These are phyloP conservation scores for Pythium aquatile DNA, from an alignment of 352 stramenopile genomes.

Conservation along the genomic window DNA sequence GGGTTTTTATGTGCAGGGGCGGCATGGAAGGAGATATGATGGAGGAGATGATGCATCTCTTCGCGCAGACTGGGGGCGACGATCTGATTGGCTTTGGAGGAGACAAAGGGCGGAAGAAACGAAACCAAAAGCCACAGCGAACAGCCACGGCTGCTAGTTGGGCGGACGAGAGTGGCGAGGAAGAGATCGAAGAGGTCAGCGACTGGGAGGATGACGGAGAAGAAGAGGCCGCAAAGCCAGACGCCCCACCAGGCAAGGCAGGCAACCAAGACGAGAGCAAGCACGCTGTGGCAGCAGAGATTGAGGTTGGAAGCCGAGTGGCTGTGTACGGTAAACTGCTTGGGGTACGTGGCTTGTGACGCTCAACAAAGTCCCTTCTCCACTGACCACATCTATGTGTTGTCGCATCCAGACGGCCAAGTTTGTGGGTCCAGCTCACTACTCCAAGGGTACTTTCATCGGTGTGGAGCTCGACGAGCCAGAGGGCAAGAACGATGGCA, in stretches of 20 bases:
- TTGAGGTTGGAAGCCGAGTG: not conserved
- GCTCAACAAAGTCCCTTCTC: not conserved
- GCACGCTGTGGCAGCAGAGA: not conserved
- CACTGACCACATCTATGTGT: not conserved
- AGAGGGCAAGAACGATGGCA: conserved; percentile 73
- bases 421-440: conserved; percentile 66
- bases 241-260: not conserved
- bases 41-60: conserved; percentile 44
- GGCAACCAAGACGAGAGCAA: conserved; percentile 5
- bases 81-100: conserved; percentile 24
- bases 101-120: conserved; percentile 4
- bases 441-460: conserved; percentile 69
- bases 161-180: conserved; percentile 6
- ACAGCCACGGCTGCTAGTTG: not conserved
- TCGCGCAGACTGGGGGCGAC: conserved; percentile 28
- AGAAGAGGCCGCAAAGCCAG: not conserved
- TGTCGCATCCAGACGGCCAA: conserved; percentile 40
- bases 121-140: not conserved
- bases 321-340: not conserved
- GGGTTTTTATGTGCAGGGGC: conserved; percentile 18
- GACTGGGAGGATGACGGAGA: conserved; percentile 26
- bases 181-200: conserved; percentile 32
- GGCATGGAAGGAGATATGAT: conserved; percentile 47
- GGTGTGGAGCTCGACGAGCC: conserved; percentile 55
- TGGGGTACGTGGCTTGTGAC: not conserved